Evolutionary conservation across 768 basidiomycete species (phyloP).

Genomic region (Paxillus involutus): DNA sequence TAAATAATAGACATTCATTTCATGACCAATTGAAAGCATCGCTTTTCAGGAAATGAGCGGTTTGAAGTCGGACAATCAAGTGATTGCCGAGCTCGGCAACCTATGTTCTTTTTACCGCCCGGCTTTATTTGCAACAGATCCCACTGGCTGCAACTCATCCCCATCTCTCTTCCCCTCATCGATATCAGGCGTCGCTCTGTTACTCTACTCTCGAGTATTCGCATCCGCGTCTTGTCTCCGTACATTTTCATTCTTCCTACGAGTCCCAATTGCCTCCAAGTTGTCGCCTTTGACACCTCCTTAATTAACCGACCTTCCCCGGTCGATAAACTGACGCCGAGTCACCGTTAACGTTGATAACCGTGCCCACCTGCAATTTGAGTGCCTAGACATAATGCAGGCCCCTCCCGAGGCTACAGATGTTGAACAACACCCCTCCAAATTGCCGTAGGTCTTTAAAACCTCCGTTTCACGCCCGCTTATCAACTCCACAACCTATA

Average conservation of each 20-base stretch:
- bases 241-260: neutral
- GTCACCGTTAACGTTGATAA: slow-evolving; percentile 41
- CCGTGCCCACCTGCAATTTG: slow-evolving; percentile 24
- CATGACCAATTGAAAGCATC: slow-evolving; percentile 5
- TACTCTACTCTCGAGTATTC: slow-evolving; percentile 10
- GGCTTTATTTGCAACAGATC: slow-evolving; percentile 42
- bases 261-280: slow-evolving; percentile 3
- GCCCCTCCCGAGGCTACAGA: slow-evolving; percentile 26
- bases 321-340: slow-evolving; percentile 41
- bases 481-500: slow-evolving; percentile 16
- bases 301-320: slow-evolving; percentile 42
- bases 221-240: neutral
- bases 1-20: no score
- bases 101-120: slow-evolving; percentile 34
- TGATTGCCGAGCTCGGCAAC: slow-evolving; percentile 40
- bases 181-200: slow-evolving; percentile 23
- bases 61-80: slow-evolving; percentile 34
- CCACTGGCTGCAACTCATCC: slow-evolving; percentile 32
- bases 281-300: slow-evolving; percentile 17
- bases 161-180: slow-evolving; percentile 30
- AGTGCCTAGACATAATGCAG: slow-evolving; percentile 26
- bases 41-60: slow-evolving; percentile 31
- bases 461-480: slow-evolving; percentile 7
- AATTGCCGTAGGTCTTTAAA: slow-evolving; percentile 22
- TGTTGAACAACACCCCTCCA: slow-evolving; percentile 26